These are phyloP conservation scores for Raffaelea deltoideospora DNA, from an alignment of 2,329 filamentous ascomycete genomes.

Conservation along the genomic window DNA sequence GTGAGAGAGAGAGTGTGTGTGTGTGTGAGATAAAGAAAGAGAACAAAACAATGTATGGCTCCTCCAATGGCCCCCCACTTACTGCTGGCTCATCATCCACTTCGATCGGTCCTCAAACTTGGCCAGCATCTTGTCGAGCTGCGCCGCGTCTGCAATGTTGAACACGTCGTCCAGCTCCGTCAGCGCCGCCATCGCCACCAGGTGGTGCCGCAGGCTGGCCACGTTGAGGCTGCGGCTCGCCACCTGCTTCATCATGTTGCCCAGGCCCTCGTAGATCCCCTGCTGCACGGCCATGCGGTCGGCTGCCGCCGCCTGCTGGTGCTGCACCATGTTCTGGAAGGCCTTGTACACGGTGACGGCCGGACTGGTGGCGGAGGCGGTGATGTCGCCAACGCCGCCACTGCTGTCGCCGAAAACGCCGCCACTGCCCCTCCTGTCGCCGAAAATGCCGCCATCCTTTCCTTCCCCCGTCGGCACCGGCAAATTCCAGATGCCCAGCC, in stretches of 20 bases:
- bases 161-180: constrained; percentile 72
- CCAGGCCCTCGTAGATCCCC: constrained; percentile 49
- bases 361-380: constrained; percentile 34
- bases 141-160: constrained; percentile 38
- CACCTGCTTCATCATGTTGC: constrained; percentile 44
- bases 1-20: no score
- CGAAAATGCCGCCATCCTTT: neutral
- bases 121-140: constrained; percentile 46
- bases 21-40: neutral
- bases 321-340: constrained; percentile 63
- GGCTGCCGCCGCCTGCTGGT: no score
- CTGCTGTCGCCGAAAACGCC: neutral
- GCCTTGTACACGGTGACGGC: constrained; percentile 62
- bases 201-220: constrained; percentile 34
- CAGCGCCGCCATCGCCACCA: constrained; percentile 54
- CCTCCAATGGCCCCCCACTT: neutral
- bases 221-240: constrained; percentile 31
- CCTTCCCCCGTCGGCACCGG: constrained; percentile 41
- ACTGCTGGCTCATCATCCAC: constrained; percentile 57
- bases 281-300: constrained; percentile 36
- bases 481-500: constrained; percentile 84
- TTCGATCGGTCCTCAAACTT: constrained; percentile 49
- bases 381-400: neutral
- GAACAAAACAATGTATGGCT: no score
- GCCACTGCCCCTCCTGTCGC: no score